Evolutionary conservation across 441 rosid species (phyloP), one percentile per base, ranked within the genome.

Genomic region (Breynia disticha): DNA sequence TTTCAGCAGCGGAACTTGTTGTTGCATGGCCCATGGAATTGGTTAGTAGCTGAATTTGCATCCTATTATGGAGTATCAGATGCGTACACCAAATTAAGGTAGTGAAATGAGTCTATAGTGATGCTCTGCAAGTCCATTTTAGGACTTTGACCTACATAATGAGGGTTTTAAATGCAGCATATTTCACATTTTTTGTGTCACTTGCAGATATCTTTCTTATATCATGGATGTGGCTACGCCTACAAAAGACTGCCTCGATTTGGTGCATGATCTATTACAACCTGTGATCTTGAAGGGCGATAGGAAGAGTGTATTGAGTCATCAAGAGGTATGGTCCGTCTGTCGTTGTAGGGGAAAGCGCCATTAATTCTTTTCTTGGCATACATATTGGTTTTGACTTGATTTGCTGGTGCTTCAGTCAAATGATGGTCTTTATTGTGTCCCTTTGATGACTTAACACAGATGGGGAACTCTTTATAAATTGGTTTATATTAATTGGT

Each of bases 151-250:
- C 48, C 3, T 6, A 16, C 16, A 6, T 20, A 48, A 11, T 43
- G 43, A 16, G 19, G 19, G 38, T 19, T 19, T 48, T 55, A 18
- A 67, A 9, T 3, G 35, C 35, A 28, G 8, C 8, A 28, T 28
- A 9, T 56, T 16, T 67, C 42, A 39, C 46, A 61, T 48, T 52
- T 39, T 45, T 24, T 54, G 52, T 32, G 51, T 50, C 49, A 14
- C 61, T 61, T 67, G 66, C 78, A 88, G 98, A 71, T 88, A 88
- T 63, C 94, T 88, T 54, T 80, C 94, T 43, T 91, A 91, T 71
- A 75, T 91, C 60, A 91, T 86, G 98, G 98, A 91, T 74, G 94
- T 91, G 48, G 95, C 95, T 32, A 82, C 98, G 13, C 96, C 98
- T 24, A 88, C 98, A 42, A 79, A 75, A 50, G 95, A 83, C 74